These are phyloP conservation scores for Oxytropis ochrocephala DNA, from an alignment of 306 rosid genomes.

Conservation along the genomic window DNA sequence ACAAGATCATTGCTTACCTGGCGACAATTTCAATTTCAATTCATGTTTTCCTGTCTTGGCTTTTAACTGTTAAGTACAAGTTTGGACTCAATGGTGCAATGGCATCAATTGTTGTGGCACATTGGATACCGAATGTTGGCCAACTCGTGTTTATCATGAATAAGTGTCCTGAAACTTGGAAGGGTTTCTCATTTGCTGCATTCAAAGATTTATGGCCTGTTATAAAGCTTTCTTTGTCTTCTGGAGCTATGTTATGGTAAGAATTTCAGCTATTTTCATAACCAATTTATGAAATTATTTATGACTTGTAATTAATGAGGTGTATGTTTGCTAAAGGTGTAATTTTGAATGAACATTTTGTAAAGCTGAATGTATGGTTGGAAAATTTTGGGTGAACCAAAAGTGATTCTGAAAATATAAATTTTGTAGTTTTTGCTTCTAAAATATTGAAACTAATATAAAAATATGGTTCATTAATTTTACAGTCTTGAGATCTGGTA, in stretches of 20 bases:
- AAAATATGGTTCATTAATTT: not conserved
- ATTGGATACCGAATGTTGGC: constrained; percentile 51
- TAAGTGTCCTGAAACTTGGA: constrained; percentile 62
- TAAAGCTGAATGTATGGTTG: too few species aligned
- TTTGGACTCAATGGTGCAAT: constrained; percentile 52
- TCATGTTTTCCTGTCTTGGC: constrained; percentile 48
- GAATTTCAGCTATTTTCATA: not conserved
- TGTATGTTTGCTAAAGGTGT: too few species aligned
- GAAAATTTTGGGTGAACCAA: too few species aligned
- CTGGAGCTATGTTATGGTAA: constrained; percentile 66
- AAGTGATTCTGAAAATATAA: too few species aligned
- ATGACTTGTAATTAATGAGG: not conserved
- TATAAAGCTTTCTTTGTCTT: constrained; percentile 52
- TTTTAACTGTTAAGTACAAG: constrained; percentile 41
- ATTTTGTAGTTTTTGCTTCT: too few species aligned
- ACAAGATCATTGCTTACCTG: constrained; percentile 43
- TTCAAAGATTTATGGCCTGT: constrained; percentile 57
- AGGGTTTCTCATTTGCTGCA: constrained; percentile 49
- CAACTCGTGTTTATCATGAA: constrained; percentile 36
- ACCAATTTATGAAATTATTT: not conserved
- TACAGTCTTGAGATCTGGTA: constrained; percentile 62
- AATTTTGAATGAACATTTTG: too few species aligned
- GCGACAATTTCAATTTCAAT: constrained; percentile 40
- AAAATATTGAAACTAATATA: not conserved
- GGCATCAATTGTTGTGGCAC: constrained; percentile 39